Conservation (phyloP, 768 basidiomycete genomes). For the Lactifluus rugatus region DNA sequence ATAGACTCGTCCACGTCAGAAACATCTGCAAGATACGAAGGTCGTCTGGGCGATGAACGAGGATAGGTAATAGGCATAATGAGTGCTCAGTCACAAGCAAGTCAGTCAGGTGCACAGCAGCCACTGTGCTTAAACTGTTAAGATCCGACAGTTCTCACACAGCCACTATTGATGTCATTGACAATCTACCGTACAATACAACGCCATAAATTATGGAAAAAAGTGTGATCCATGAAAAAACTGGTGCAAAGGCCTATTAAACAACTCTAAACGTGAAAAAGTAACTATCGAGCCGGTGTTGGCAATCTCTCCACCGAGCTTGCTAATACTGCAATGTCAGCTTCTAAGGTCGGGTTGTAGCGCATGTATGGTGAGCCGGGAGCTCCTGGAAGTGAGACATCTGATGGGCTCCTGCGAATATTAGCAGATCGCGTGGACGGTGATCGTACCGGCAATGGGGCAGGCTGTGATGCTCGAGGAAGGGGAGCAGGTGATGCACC, state of each 20-base stretch:
- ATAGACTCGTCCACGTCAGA: conserved; percentile 58
- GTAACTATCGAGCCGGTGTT: neutral
- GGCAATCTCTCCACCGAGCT: conserved; percentile 5
- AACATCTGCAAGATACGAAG: conserved; percentile 9
- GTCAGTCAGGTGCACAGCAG: too few species aligned
- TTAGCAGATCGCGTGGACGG: conserved; percentile 8
- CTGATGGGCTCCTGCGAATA: neutral
- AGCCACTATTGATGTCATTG: too few species aligned
- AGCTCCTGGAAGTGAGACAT: conserved; percentile 15
- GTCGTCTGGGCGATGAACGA: neutral
- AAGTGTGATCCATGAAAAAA: neutral
- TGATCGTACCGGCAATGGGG: conserved; percentile 13
- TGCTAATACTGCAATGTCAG: conserved; percentile 16
- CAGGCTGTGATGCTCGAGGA: conserved; percentile 7
- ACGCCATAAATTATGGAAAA: too few species aligned
- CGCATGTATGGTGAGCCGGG: conserved; percentile 15
- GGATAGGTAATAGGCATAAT: conserved; percentile 19
- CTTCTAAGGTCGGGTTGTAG: conserved; percentile 14
- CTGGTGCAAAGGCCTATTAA: neutral
- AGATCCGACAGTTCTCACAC: neutral
- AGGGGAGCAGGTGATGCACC: conserved; percentile 12
- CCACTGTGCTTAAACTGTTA: neutral
- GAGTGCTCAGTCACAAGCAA: neutral
- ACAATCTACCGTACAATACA: too few species aligned
- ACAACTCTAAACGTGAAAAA: neutral